Conservation (phyloP, 2,329 filamentous ascomycete species). For the Epichloe hybrida region DNA sequence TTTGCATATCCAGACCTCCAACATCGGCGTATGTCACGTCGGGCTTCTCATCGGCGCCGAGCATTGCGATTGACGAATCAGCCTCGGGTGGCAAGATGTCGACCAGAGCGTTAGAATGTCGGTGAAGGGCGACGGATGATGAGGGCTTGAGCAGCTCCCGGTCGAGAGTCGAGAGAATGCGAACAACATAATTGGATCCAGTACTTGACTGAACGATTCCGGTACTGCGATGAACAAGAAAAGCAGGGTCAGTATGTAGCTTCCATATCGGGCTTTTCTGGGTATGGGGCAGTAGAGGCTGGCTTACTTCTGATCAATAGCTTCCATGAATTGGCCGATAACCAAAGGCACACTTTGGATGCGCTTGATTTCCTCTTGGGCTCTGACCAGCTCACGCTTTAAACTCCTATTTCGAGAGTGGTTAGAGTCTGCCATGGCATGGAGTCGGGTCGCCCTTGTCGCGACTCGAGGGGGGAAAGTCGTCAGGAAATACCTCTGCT, state of each 20-base stretch:
- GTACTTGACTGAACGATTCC: slow-evolving; percentile 98
- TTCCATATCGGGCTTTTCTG: background rate
- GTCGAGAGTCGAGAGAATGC: slow-evolving; percentile 94
- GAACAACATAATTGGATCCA: slow-evolving; percentile 96
- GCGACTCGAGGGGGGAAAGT: background rate
- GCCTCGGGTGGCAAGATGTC: slow-evolving; percentile 98
- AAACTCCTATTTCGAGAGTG: slow-evolving; percentile 49
- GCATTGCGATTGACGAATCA: slow-evolving; percentile 97
- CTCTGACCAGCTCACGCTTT: slow-evolving; percentile 91
- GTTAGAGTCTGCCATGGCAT: background rate
- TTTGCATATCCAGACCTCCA: slow-evolving; percentile 97
- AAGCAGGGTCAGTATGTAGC: background rate
- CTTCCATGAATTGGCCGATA: slow-evolving; percentile 99
- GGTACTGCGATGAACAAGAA: slow-evolving; percentile 44
- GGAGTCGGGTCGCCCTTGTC: too few relatives aligned
- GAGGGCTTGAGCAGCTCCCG: slow-evolving; percentile 96
- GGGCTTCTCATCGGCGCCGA: slow-evolving; percentile 91
- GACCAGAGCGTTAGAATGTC: slow-evolving; percentile 95
- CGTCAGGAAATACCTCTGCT: slow-evolving; percentile 56
- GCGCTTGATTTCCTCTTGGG: slow-evolving; percentile 98
- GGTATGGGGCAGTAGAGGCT: background rate
- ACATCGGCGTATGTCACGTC: slow-evolving; percentile 97
- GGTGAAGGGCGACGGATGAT: slow-evolving; percentile 91
- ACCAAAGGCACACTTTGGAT: slow-evolving; percentile 97
- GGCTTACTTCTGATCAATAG: slow-evolving; percentile 91